Base-by-base conservation (phyloP, 2,329 filamentous ascomycete genomes). In the Blastomyces silverae region DNA sequence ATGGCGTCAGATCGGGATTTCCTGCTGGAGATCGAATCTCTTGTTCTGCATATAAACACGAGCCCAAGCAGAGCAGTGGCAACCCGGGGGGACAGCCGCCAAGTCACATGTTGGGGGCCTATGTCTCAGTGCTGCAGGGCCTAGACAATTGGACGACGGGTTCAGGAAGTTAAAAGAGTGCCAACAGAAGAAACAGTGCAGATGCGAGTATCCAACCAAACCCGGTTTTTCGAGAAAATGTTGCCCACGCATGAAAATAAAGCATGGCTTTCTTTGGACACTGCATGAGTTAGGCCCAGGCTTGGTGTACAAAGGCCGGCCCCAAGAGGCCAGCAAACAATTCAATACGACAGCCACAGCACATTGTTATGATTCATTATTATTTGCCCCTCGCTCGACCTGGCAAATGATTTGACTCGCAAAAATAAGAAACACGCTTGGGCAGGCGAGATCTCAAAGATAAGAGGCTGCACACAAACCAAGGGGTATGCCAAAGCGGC, bases 1-100 rank as follows among this genome's bases (percentile, higher is more conserved):
- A 44, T 50, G 44, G 59, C 42, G 59, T 34, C 44, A 50, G 59
- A 61, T 61, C 10, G 59, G 59, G 46, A 22, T 61, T 61, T 22
- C 10, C 34, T 8, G 15, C 17, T 13, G 15, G 39, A 46, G 39
- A 48, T 61, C 44, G 44, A 22, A 48, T 20, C 13, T 22, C 37
- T 22, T 11, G 22, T n/a, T 22, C 39, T 44, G 39, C 44, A 20
- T 39, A 8, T 15, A 15, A 22, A 5, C 34, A 58, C 31, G 8
- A 22, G n/a, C 7, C 31, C 17, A 28, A 59, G 22, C n/a, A 59
- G 39, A 7, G 6, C 17, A 37, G 20, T 10, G 7, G 11, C 25
- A 13, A 31, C 17, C 44, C 4, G 48, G n/a, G n/a, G n/a, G n/a
- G n/a, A 8, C 34, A 58, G 13, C 31, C 28, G 44, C 15, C 42